A percentile compares a stretch with the other conserved stretches of the same genome.
These are phyloP conservation scores for Calocybe gambosa DNA, from an alignment of 1,284 basidiomycete species.

Conservation along the genomic window DNA sequence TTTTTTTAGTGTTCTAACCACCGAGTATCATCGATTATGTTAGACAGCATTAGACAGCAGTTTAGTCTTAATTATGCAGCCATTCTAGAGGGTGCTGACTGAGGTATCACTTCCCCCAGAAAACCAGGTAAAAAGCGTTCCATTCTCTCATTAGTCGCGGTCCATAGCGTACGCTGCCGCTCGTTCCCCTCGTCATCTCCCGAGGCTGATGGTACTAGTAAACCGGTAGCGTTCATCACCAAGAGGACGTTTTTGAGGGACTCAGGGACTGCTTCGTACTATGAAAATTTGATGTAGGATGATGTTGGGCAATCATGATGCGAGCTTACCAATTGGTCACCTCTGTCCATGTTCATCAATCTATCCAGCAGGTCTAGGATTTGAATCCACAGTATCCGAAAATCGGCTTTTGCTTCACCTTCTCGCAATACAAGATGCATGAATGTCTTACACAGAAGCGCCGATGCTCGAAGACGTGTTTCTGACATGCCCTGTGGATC, in stretches of 20 bases:
- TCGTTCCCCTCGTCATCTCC: slow-evolving; percentile 52
- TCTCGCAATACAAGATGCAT: slow-evolving; percentile 87
- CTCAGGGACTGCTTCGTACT: slow-evolving; percentile 94
- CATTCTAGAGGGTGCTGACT: slow-evolving; percentile 6
- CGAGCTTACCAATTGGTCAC: slow-evolving; percentile 77
- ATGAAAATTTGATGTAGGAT: slow-evolving; percentile 11
- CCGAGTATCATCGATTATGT: background rate
- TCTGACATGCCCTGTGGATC: slow-evolving; percentile 89
- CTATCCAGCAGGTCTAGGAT: slow-evolving; percentile 90
- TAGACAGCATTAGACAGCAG: background rate
- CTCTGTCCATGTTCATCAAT: slow-evolving; percentile 80
- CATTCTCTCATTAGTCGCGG: slow-evolving; percentile 75
- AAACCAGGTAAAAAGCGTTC: slow-evolving; percentile 89
- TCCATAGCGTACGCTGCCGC: slow-evolving; percentile 77
- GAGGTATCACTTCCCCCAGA: slow-evolving; percentile 63
- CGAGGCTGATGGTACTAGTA: slow-evolving; percentile 66
- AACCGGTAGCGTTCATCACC: slow-evolving; percentile 88
- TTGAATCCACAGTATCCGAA: slow-evolving; percentile 82
- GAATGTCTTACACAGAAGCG: slow-evolving; percentile 90
- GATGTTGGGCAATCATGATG: background rate
- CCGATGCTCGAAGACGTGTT: slow-evolving; percentile 82
- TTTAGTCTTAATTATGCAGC: background rate
- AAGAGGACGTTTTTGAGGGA: slow-evolving; percentile 95
- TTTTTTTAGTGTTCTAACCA: slow-evolving; percentile 20
- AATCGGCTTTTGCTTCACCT: slow-evolving; percentile 56